phyloP scores from a whole-genome alignment of 129 eudicot species.

The Flaveria robusta region DNA sequence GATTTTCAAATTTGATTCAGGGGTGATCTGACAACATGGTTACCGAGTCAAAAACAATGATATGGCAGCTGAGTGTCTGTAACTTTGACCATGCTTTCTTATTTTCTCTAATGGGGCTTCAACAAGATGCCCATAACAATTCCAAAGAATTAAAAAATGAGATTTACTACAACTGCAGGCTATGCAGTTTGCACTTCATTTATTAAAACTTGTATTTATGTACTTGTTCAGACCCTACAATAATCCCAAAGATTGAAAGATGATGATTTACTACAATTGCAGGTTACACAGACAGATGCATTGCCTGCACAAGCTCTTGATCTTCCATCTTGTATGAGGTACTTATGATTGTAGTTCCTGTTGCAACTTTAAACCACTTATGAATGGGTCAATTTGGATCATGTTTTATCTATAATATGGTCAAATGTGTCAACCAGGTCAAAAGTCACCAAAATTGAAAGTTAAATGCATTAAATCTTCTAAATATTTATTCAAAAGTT shows the following conservation, averaged over 20 bases:
- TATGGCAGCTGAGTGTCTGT: not conserved
- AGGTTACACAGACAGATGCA: constrained; percentile 41
- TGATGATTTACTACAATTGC: constrained; percentile 19
- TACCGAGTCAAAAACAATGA: not conserved
- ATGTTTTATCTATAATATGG: not conserved
- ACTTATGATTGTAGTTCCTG: constrained; percentile 1
- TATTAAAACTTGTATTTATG: not conserved
- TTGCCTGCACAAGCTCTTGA: constrained; percentile 53
- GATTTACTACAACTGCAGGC: too few species aligned
- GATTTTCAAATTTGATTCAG: not conserved
- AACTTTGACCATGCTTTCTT: not conserved
- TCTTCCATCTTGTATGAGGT: constrained; percentile 68
- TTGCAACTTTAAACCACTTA: not conserved
- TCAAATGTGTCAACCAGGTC: not conserved
- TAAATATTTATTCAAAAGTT: not conserved
- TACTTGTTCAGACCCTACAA: not conserved
- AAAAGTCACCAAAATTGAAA: not conserved
- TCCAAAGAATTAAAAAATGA: too few species aligned
- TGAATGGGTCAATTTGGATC: not conserved
- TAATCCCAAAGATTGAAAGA: not conserved
- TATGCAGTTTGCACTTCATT: not conserved
- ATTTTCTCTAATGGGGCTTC: not conserved
- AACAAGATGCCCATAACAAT: not conserved
- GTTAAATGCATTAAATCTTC: not conserved
- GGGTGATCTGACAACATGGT: not conserved